Conservation (phyloP, 2,329 filamentous ascomycete species). For the Xylogone sp. region DNA sequence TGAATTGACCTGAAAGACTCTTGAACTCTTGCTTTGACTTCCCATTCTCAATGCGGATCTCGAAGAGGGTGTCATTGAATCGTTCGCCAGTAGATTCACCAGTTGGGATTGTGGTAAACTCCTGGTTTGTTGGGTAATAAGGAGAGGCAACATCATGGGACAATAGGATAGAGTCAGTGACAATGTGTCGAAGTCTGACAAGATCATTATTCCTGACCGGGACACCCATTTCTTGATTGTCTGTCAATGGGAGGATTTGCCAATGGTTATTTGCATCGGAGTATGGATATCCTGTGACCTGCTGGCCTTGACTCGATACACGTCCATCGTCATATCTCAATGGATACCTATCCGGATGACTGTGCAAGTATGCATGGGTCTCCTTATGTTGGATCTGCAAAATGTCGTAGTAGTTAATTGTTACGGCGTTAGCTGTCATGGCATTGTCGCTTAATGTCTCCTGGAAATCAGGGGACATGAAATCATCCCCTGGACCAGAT, state of each 20-base stretch:
- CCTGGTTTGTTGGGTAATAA: constrained; percentile 95
- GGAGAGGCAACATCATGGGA: constrained; percentile 97
- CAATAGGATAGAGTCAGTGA: constrained; percentile 80
- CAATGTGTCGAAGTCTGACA: constrained; percentile 80
- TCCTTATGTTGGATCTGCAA: constrained; percentile 94
- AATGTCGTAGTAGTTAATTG: constrained; percentile 84
- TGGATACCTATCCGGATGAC: constrained; percentile 83
- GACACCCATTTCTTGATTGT: constrained; percentile 55
- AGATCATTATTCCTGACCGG: constrained; percentile 79
- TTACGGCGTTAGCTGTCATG: constrained; percentile 82
- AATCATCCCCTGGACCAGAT: constrained; percentile 94
- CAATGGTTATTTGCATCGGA: constrained; percentile 99
- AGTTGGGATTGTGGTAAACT: constrained; percentile 79
- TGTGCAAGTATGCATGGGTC: constrained; percentile 94
- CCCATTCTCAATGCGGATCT: constrained; percentile 83
- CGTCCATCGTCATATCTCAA: constrained; percentile 95
- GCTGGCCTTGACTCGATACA: constrained; percentile 95
- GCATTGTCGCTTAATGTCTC: constrained; percentile 93
- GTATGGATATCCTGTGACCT: constrained; percentile 96
- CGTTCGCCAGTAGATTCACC: constrained; percentile 72
- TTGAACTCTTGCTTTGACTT: constrained; percentile 82
- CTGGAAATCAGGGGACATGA: constrained; percentile 98
- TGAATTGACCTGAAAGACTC: constrained; percentile 89
- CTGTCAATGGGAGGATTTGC: constrained; percentile 76
- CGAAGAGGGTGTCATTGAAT: constrained; percentile 87